Base-by-base conservation (phyloP, 2,329 filamentous ascomycete species). In the Akanthomyces uredinophilus region DNA sequence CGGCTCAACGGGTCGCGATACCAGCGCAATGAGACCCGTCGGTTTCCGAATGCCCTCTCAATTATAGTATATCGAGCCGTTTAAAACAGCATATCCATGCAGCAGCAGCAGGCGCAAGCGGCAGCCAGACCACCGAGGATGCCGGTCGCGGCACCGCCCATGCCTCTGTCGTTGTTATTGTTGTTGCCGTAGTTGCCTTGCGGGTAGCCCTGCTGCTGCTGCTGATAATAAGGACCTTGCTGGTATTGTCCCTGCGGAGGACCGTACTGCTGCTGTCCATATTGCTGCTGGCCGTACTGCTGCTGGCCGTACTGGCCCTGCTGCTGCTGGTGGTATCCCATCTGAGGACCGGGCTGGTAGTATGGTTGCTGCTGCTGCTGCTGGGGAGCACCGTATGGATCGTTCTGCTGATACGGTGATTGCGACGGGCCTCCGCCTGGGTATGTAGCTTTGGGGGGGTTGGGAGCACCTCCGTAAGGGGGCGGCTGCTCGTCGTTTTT, bases 31-130 rank as follows among this genome's bases (percentile, higher is more conserved):
- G 14, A 20, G 16, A 16, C 35, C 20, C 32, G 29, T 29, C 32
- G 4, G 44, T 10, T 22, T 35, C 10, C 20, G 5, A 47, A 5
- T 8, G 5, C 35, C 35, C 43, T 50, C 16, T 10, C 5, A 16
- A 27, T n/a, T 20, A 50, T 59, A 13, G 27, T 29, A 39, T 49
- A 24, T 57, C 27, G n/a, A 14, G 61, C 22, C 10, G 37, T 62
- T 72, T 80, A 86, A 68, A 84, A 84, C n/a, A 85, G 69, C 50
- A 77, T 74, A 66, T 86, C 83, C 68, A 86, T 70, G 69, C 83
- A 86, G 73, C 83, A 86, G 70, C 83, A 86, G 70, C 82, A 85
- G 1, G 83, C 83, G 64, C 83, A 69, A 65, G 76, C 76, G 18
- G 80, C 83, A 18, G 84, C 67, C 59, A 83, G 69, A 47, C 79